Conservation (phyloP, 1,284 basidiomycete genomes). For the Crucibulum cyathiforme region DNA sequence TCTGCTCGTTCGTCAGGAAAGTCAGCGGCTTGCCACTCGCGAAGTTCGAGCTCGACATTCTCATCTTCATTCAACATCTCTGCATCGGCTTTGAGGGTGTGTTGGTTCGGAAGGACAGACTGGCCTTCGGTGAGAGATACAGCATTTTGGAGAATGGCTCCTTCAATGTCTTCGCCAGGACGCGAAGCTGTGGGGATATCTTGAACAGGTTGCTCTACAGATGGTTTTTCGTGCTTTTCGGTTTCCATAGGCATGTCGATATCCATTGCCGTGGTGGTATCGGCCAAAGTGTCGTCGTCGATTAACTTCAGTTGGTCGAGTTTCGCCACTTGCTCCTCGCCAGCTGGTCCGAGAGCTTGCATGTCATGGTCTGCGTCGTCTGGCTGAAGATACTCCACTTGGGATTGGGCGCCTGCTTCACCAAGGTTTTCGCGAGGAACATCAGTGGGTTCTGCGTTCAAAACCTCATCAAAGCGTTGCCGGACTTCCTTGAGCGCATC, state of each 20-base stretch:
- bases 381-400: slow-evolving; percentile 86
- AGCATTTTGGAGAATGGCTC: slow-evolving; percentile 50
- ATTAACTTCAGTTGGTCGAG: slow-evolving; percentile 81
- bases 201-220: slow-evolving; percentile 18
- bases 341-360: slow-evolving; percentile 91
- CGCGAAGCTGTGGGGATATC: slow-evolving; percentile 37
- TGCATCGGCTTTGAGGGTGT: slow-evolving; percentile 38
- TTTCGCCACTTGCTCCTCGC: slow-evolving; percentile 83
- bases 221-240: slow-evolving; percentile 33
- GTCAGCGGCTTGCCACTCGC: slow-evolving; percentile 66
- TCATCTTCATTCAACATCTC: slow-evolving; percentile 48
- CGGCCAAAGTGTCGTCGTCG: slow-evolving; percentile 59
- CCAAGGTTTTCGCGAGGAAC: slow-evolving; percentile 35
- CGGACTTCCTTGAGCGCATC: slow-evolving; percentile 88
- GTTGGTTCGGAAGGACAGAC: slow-evolving; percentile 21
- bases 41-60: slow-evolving; percentile 67
- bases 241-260: slow-evolving; percentile 42
- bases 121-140: slow-evolving; percentile 20
- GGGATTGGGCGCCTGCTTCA: slow-evolving; percentile 51
- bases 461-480: slow-evolving; percentile 86
- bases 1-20: slow-evolving; percentile 67
- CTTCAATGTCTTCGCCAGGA: slow-evolving; percentile 48
- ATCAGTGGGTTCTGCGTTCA: slow-evolving; percentile 54
- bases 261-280: slow-evolving; percentile 51
- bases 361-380: slow-evolving; percentile 77